phyloP scores from a whole-genome alignment of 805 yeast genomes.

The Maudiozyma turicensis region DNA sequence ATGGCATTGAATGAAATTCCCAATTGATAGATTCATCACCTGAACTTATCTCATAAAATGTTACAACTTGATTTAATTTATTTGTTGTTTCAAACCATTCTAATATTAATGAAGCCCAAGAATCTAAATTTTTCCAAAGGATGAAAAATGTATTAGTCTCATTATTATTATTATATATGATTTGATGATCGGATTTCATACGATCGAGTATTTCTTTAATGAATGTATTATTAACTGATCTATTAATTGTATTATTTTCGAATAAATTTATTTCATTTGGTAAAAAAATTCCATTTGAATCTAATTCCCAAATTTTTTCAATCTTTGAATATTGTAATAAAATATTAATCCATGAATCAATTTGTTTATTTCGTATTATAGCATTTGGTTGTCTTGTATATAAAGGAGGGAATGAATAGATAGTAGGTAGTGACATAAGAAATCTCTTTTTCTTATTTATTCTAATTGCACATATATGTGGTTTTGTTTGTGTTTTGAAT shows the following conservation, averaged over 20 bases:
- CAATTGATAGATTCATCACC: constrained; percentile 50
- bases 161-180: not conserved
- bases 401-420: constrained; percentile 79
- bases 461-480: not conserved
- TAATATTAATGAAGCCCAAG: constrained; percentile 54
- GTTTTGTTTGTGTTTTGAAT: not conserved
- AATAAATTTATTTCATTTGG: constrained; percentile 30
- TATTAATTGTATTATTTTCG: constrained; percentile 39
- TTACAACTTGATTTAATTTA: constrained; percentile 64
- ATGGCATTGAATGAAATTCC: constrained; percentile 57
- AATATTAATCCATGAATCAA: constrained; percentile 66
- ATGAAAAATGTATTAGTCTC: constrained; percentile 30
- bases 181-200: constrained; percentile 42
- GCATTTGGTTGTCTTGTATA: constrained; percentile 84
- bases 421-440: constrained; percentile 34
- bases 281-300: constrained; percentile 19
- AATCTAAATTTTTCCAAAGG: constrained; percentile 60
- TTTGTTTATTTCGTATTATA: constrained; percentile 66
- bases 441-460: not conserved
- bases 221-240: constrained; percentile 47
- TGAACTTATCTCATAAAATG: constrained; percentile 68
- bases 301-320: constrained; percentile 46
- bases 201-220: constrained; percentile 44
- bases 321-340: constrained; percentile 51
- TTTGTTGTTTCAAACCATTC: constrained; percentile 75